Evolutionary conservation across 257 asterid genomes (phyloP).

Genomic region (Solanum paucissectum): DNA sequence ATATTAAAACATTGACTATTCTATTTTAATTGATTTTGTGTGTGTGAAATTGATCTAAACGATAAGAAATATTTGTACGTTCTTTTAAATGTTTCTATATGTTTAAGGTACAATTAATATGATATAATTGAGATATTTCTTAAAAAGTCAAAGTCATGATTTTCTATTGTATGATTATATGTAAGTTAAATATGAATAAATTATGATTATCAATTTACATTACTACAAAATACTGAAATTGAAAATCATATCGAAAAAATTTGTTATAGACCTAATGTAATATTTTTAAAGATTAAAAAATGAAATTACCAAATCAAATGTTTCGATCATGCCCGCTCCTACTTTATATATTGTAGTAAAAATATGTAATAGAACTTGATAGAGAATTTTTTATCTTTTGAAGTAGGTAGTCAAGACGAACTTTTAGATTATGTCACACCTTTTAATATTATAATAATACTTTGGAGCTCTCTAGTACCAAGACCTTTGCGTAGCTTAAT

Average conservation of each 20-base stretch:
- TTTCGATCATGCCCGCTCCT: background rate
- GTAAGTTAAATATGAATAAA: too few species aligned
- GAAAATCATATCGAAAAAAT: too few species aligned
- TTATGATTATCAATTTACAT: too few species aligned
- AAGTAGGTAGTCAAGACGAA: background rate
- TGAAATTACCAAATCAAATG: too few species aligned
- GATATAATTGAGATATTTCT: background rate
- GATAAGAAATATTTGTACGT: too few species aligned
- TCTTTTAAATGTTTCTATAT: too few species aligned
- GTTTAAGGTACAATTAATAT: background rate
- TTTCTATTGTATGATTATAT: too few species aligned
- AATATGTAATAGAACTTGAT: background rate
- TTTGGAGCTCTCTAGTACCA: background rate
- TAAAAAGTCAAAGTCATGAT: background rate
- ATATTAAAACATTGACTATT: background rate
- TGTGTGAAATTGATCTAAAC: background rate
- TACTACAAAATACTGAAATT: too few species aligned
- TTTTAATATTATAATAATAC: background rate
- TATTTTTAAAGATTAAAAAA: too few species aligned
- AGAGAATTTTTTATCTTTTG: background rate
- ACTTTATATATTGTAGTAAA: background rate
- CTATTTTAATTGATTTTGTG: too few species aligned
- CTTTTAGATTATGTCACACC: background rate
- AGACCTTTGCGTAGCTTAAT: background rate
- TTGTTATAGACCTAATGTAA: too few species aligned